Base-by-base conservation (phyloP, 352 stramenopile genomes). In the Elongisporangium anandrum region DNA sequence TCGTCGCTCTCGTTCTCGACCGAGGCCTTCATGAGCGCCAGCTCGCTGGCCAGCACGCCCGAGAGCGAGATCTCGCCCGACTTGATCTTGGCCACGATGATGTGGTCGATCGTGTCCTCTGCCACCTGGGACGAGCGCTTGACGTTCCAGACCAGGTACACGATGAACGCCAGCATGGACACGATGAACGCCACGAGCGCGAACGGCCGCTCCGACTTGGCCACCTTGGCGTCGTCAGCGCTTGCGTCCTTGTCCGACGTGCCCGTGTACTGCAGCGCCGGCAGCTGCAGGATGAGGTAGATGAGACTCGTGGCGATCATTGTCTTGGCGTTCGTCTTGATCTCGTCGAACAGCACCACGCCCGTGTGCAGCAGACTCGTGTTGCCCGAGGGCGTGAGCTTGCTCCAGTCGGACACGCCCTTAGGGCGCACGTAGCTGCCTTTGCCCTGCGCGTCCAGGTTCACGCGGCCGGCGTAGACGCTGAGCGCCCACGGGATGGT, bases 401-500 rank as follows among this genome's bases (percentile, higher is more conserved):
- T 88, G 47, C 69, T 78, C 64, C 77, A 87, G 20, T 83, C 62
- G 29, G 92, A 51, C 55, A 75, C 58, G 7, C 69, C 65, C 57
- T 85, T 88, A 24, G 75, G 73, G 19, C 69, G 65, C 17, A 73
- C 54, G 60, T 94, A 94, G 52, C 75, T 85, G 52, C 79, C 82
- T 49, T 74, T 61, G 19, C 80, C 88, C 39, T 87, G 64, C 16
- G 68, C 64, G 53, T 92, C 81, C 41, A 98, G 79, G 77, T 98
- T 87, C 21, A 99, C 95, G 41, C 94, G 87, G 4, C 95, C 95
- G 22, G 76, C 85, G 54, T 88, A 89, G 12, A 98, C 75, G 54
- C 79, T 88, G 12, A 98, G 66, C 21, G 75, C 88, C 89, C 92
- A 98, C 22, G 96, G 94, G 39, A 99, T 91, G 20, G 95, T 99